Conservation (phyloP, 192 early-diverging fungal genomes). For the Podila clonocystis region DNA sequence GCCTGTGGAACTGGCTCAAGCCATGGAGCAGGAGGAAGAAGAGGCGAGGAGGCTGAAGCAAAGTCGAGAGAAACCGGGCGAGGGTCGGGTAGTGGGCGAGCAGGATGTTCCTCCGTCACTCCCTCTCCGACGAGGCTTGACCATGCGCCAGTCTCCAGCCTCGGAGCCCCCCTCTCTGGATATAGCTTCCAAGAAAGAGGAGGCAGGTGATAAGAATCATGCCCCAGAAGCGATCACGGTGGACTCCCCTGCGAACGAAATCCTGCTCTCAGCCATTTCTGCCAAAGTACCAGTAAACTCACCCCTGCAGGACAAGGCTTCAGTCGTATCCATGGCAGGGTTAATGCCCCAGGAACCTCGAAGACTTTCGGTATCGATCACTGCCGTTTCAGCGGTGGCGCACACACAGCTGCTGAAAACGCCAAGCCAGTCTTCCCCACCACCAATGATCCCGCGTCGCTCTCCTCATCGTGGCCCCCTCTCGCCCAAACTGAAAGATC, state of each 20-base stretch:
- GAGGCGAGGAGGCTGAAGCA: not conserved
- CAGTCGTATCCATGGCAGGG: not conserved
- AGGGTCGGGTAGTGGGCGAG: not conserved
- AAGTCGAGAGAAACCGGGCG: not conserved
- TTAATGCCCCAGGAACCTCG: not conserved
- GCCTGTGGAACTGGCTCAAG: constrained; percentile 19
- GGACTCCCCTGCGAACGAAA: no score
- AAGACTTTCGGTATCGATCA: not conserved
- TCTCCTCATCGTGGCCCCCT: not conserved
- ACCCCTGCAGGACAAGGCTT: not conserved
- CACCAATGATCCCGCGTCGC: not conserved
- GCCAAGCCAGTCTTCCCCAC: not conserved
- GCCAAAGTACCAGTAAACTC: not conserved
- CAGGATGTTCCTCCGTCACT: no score
- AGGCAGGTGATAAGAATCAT: no score
- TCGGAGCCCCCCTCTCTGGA: no score
- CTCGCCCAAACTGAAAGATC: not conserved
- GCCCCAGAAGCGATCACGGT: no score
- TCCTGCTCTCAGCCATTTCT: no score
- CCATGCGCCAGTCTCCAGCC: no score
- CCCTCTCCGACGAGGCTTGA: no score
- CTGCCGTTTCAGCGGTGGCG: not conserved
- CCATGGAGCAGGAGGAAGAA: constrained; percentile 45
- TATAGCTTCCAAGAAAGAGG: no score
- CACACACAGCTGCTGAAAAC: not conserved